These are phyloP conservation scores for Mollisia scopiformis DNA, from an alignment of 2,329 filamentous ascomycete species.

Conservation along the genomic window DNA sequence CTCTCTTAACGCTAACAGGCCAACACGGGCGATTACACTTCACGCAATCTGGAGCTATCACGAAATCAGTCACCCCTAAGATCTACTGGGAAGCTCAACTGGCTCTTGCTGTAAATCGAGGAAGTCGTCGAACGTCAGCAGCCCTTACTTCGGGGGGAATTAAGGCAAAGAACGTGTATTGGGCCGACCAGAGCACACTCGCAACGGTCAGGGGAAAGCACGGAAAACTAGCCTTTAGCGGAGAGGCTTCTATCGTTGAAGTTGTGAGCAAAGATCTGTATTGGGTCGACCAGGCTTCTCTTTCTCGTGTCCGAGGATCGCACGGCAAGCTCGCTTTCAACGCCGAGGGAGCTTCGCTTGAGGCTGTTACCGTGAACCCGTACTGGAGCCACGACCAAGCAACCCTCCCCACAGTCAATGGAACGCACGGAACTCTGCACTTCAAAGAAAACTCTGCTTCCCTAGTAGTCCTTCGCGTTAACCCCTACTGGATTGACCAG, in stretches of 20 bases:
- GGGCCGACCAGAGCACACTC: not conserved
- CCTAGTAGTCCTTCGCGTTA: not conserved
- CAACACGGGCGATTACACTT: not conserved
- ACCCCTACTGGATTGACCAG: slow-evolving; percentile 1
- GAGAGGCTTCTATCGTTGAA: not conserved
- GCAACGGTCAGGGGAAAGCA: not conserved
- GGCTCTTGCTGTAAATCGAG: not conserved
- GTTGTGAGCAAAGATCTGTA: not conserved
- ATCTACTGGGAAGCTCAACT: not conserved
- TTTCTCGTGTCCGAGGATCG: not conserved
- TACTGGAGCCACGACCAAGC: not conserved
- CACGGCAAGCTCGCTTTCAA: slow-evolving; percentile 5
- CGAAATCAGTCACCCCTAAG: not conserved
- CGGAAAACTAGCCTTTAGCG: not conserved
- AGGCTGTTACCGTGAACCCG: not conserved
- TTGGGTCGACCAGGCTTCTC: not conserved
- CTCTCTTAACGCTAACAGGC: not conserved
- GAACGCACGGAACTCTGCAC: not conserved
- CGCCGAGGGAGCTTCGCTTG: not conserved
- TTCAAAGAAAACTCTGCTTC: not conserved
- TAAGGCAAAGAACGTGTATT: not conserved
- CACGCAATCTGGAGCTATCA: not conserved
- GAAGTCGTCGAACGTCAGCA: not conserved
- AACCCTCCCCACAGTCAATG: not conserved
- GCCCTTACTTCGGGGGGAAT: not conserved